A percentile compares a stretch with the other conserved stretches of the same genome.
Evolutionary conservation across 2,329 filamentous ascomycete genomes (phyloP).

Genomic region (Penicillium sp.): DNA sequence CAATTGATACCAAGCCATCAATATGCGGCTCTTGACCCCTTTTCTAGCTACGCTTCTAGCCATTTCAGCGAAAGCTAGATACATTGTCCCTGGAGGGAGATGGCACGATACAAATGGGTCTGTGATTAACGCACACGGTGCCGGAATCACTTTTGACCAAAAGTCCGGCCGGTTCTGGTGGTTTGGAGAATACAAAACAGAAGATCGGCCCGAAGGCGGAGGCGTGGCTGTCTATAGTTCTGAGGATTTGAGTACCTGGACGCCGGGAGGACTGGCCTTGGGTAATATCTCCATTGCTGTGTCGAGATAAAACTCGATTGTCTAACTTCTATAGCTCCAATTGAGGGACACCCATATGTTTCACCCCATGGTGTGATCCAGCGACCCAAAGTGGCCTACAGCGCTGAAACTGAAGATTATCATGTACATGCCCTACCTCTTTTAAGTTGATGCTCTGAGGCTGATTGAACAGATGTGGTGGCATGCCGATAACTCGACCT

Average conservation of each 20-base stretch:
- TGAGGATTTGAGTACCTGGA: constrained; percentile 60
- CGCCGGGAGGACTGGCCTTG: constrained; percentile 57
- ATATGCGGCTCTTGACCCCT: neutral
- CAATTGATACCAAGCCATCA: neutral
- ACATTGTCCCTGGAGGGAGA: constrained; percentile 61
- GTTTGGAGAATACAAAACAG: constrained; percentile 62
- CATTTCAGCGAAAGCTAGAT: constrained; percentile 43
- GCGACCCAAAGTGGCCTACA: constrained; percentile 62
- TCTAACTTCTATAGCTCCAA: constrained; percentile 40
- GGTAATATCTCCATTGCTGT: constrained; percentile 33
- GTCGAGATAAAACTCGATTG: neutral
- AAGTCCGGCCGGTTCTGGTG: constrained; percentile 57
- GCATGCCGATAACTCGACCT: constrained; percentile 60
- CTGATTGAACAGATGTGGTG: constrained; percentile 52
- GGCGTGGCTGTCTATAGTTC: constrained; percentile 63
- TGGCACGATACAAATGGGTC: constrained; percentile 62
- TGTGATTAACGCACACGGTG: constrained; percentile 63
- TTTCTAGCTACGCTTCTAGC: constrained; percentile 5
- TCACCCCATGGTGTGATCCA: constrained; percentile 59
- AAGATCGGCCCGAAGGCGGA: constrained; percentile 59
- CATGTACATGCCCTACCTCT: constrained; percentile 45
- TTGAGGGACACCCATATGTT: constrained; percentile 57
- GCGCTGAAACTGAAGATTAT: constrained; percentile 54
- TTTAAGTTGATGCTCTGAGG: neutral
- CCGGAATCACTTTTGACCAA: constrained; percentile 54